phyloP scores from a whole-genome alignment of 352 stramenopile species.

The Phytophthora sp. region DNA sequence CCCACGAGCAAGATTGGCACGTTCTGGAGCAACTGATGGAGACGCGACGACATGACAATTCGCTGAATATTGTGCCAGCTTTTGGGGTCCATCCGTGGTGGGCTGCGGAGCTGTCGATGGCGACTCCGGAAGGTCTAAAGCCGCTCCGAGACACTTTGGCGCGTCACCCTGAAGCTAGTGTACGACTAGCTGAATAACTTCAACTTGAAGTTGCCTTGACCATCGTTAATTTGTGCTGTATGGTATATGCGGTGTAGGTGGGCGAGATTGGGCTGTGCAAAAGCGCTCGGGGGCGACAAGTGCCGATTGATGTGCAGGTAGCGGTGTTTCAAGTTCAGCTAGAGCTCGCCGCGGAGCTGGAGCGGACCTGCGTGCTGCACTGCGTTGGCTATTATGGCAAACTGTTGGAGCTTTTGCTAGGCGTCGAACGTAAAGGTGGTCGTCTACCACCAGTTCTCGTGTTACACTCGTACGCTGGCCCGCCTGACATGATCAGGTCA shows the following conservation, averaged over 20 bases:
- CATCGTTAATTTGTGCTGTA: background rate
- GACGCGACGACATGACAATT: background rate
- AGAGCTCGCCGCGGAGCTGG: conserved; percentile 50
- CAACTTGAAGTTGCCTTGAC: conserved; percentile 34
- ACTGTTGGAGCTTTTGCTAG: conserved; percentile 60
- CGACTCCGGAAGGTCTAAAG: conserved; percentile 32
- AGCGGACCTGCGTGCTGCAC: conserved; percentile 69
- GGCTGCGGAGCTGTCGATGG: conserved; percentile 28
- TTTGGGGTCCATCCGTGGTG: conserved; percentile 88
- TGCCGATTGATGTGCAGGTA: conserved; percentile 55
- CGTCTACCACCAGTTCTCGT: conserved; percentile 57
- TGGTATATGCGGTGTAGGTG: conserved; percentile 38
- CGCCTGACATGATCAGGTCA: conserved; percentile 55
- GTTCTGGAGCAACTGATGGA: conserved; percentile 52
- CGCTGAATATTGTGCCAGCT: conserved; percentile 44
- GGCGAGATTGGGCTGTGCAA: conserved; percentile 87
- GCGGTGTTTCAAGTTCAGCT: conserved; percentile 60
- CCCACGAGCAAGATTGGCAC: conserved; percentile 65
- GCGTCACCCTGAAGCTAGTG: conserved; percentile 49
- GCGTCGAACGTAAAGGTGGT: conserved; percentile 2
- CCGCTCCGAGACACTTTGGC: conserved; percentile 41
- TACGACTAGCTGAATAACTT: conserved; percentile 39
- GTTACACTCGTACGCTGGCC: conserved; percentile 72
- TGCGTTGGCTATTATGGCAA: conserved; percentile 79
- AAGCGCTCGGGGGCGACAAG: conserved; percentile 50